These are phyloP conservation scores for Saussurea involucrata DNA, from an alignment of 129 eudicot genomes.

Conservation along the genomic window DNA sequence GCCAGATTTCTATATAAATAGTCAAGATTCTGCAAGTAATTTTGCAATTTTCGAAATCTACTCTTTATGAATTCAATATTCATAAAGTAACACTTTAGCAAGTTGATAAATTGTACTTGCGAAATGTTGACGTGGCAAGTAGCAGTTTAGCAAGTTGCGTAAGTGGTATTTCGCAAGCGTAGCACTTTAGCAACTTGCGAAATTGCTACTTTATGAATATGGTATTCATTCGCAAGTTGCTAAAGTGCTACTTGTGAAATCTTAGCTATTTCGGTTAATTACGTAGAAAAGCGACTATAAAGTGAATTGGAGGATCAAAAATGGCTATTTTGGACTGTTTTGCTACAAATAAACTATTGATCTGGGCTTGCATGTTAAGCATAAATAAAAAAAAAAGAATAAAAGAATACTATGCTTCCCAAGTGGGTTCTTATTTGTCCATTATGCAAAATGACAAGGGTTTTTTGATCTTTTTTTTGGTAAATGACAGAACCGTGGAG, in stretches of 20 bases:
- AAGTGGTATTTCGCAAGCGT: no score
- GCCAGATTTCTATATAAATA: neutral
- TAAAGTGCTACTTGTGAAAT: neutral
- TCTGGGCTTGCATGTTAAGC: neutral
- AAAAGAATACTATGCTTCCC: constrained; percentile 19
- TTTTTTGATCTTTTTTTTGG: constrained; percentile 14
- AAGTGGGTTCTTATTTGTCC: constrained; percentile 12
- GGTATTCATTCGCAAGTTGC: neutral
- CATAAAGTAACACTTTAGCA: no score
- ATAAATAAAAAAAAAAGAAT: neutral
- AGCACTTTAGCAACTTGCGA: no score
- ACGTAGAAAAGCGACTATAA: no score
- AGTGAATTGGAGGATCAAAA: no score
- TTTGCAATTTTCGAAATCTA: no score
- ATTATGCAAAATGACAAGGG: constrained; percentile 6
- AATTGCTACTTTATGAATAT: no score
- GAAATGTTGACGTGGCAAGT: no score
- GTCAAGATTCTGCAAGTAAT: no score
- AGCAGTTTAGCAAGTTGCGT: no score
- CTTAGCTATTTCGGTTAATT: neutral
- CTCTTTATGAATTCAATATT: no score
- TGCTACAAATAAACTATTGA: neutral
- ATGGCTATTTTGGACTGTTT: neutral
- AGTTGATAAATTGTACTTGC: no score
- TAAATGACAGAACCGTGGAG: constrained; percentile 68